Evolutionary conservation across 1,284 basidiomycete species (phyloP).

Genomic region (Takashimella koratensis): DNA sequence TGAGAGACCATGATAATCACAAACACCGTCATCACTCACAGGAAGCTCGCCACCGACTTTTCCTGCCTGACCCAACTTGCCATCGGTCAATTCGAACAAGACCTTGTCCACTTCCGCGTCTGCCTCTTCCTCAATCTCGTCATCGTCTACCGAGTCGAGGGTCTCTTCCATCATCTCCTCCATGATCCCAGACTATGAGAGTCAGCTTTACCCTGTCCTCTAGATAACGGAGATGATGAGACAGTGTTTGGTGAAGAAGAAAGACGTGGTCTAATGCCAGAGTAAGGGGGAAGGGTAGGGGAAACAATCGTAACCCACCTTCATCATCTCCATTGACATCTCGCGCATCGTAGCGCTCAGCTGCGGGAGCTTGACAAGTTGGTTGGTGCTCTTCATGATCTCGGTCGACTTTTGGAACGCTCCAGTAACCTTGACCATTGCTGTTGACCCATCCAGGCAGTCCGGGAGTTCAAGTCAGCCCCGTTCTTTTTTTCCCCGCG

Average conservation of each 20-base stretch:
- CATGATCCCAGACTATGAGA: conserved; percentile 75
- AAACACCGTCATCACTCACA: conserved; percentile 61
- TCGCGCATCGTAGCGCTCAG: conserved; percentile 90
- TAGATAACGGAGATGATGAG: too few relatives aligned
- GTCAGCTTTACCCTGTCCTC: not conserved
- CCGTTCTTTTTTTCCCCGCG: too few relatives aligned
- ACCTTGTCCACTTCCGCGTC: conserved; percentile 97
- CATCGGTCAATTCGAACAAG: conserved; percentile 90
- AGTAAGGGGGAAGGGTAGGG: not conserved
- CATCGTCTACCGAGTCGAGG: conserved; percentile 73
- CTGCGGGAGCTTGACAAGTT: conserved; percentile 86
- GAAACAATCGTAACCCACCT: conserved; percentile 55
- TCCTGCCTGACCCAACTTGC: conserved; percentile 83
- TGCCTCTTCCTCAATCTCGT: conserved; percentile 93
- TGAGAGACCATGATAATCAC: too few relatives aligned
- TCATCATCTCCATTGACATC: conserved; percentile 99
- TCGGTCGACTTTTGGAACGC: conserved; percentile 95
- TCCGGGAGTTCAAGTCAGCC: too few relatives aligned
- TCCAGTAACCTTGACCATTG: conserved; percentile 96
- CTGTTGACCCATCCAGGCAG: conserved; percentile 54
- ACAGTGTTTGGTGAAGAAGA: too few relatives aligned
- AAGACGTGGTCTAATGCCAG: too few relatives aligned
- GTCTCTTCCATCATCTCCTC: conserved; percentile 91
- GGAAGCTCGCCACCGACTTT: conserved; percentile 70
- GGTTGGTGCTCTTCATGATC: conserved; percentile 97